Evolutionary conservation across 2,329 filamentous ascomycete species (phyloP).

Genomic region (Penicillium vulpinum): DNA sequence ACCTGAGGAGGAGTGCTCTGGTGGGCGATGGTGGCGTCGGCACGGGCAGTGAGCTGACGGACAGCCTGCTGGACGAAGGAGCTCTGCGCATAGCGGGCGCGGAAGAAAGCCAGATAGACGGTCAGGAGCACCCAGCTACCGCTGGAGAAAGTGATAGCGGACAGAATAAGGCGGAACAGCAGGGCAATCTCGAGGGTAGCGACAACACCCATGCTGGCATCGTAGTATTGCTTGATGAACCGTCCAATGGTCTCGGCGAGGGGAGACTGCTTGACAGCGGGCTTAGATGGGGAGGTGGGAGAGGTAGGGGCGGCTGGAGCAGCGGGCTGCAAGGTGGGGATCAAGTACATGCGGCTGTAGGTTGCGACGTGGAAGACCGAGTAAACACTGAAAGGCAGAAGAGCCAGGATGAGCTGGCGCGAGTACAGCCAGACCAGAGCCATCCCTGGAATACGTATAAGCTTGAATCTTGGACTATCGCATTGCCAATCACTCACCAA

Average conservation of each 20-base stretch:
- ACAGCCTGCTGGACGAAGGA: slow-evolving; percentile 86
- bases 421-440: slow-evolving; percentile 92
- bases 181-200: slow-evolving; percentile 83
- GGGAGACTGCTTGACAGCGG: slow-evolving; percentile 55
- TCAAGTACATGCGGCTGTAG: slow-evolving; percentile 89
- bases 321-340: slow-evolving; percentile 78
- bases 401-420: slow-evolving; percentile 82
- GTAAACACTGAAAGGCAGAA: slow-evolving; percentile 94
- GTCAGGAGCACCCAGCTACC: slow-evolving; percentile 85
- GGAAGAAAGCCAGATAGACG: slow-evolving; percentile 89
- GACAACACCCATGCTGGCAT: slow-evolving; percentile 91
- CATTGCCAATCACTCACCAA: slow-evolving; percentile 62
- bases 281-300: slow-evolving; percentile 54
- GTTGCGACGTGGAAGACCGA: slow-evolving; percentile 98
- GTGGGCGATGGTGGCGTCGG: slow-evolving; percentile 79
- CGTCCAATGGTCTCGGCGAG: slow-evolving; percentile 79
- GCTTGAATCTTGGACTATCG: not conserved
- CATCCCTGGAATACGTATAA: slow-evolving; percentile 63
- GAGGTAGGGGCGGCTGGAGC: slow-evolving; percentile 53
- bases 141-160: slow-evolving; percentile 82
- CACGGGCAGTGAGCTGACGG: slow-evolving; percentile 67
- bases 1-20: slow-evolving; percentile 82
- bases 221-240: slow-evolving; percentile 98
- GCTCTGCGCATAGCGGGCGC: slow-evolving; percentile 86
- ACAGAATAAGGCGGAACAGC: slow-evolving; percentile 78